A percentile compares a stretch with the other conserved stretches of the same genome.
Evolutionary conservation across 495 filamentous ascomycete genomes (phyloP).

Genomic region (Wilcoxina mikolae): DNA sequence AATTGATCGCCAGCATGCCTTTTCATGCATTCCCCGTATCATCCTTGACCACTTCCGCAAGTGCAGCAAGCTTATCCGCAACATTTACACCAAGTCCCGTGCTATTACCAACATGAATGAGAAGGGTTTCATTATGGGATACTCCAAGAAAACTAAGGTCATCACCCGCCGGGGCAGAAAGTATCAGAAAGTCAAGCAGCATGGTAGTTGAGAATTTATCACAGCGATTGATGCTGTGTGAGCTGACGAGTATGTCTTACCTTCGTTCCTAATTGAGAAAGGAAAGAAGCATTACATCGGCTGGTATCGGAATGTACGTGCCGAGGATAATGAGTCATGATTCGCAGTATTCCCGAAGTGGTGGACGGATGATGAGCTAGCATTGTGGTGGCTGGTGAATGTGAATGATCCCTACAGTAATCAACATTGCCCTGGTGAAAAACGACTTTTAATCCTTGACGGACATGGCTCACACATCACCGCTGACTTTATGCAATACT

Average conservation of each 20-base stretch:
- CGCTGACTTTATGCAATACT: conserved; percentile 9
- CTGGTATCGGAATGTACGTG: no score
- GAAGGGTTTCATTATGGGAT: conserved; percentile 7
- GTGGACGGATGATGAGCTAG: conserved; percentile 5
- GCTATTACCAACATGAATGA: conserved; percentile 8
- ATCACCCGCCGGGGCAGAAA: not conserved
- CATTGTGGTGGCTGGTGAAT: conserved; percentile 1
- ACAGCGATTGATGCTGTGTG: conserved; percentile 8
- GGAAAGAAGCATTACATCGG: conserved; percentile 6
- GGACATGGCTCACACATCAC: conserved; percentile 7
- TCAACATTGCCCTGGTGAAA: not conserved
- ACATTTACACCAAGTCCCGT: not conserved
- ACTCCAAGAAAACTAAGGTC: conserved; percentile 1
- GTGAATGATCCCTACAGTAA: conserved; percentile 6
- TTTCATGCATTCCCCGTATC: not conserved
- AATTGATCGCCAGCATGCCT: conserved; percentile 6
- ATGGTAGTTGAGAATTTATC: conserved; percentile 7
- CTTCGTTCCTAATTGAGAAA: conserved; percentile 7
- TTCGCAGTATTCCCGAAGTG: not conserved
- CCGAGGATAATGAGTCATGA: not conserved
- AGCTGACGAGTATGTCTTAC: not conserved
- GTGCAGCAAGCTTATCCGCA: no score
- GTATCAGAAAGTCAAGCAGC: not conserved
- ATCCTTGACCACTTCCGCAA: no score
- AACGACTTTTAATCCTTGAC: conserved; percentile 8